Base-by-base conservation (phyloP, 805 yeast species). In the Barnettozyma botsteinii region DNA sequence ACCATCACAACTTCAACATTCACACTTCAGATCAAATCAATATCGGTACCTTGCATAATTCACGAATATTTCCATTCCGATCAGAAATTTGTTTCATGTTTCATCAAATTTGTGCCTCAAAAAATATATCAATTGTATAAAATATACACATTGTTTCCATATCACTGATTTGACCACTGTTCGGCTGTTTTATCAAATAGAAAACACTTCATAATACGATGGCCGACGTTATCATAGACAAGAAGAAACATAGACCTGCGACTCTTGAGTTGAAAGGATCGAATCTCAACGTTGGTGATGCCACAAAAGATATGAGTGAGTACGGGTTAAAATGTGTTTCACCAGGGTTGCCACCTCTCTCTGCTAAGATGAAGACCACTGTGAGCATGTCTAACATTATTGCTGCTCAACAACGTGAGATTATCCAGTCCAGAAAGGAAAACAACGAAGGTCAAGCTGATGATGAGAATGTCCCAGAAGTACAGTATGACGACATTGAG, bases 231-330 rank as follows among this genome's bases (percentile, higher is more conserved):
- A 17, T 28, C 15, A 32, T 30, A 7, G 46, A 41, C 37, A 55
- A 47, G 36, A 52, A 55, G 42, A 52, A 53, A 47, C 59, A 52
- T 17, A 49, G 58, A 43, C 61, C 61, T 12, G 51, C 57, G 10
- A 46, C 47, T 7, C 30, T 56, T 26, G 46, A 50, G 25, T 41
- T 51, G 7, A 43, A 47, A 21, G 18, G 31, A 15, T 49, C 61
- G 12, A 50, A 49, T 31, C 23, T 43, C 3, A 27, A 30, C 15
- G 26, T 8, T 13, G 31, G 35, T 2, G 31, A 27, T 3, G 40
- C 41, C 9, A 31, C 38, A 12, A 33, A 27, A 24, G 47, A 45
- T 18, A 51, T 55, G 57, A 43, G 32, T 8, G 50, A 52, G n/a
- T 46, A 34, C 19, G 61, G 59, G 10, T 29, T 55, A 39, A 45